These are phyloP conservation scores for Phytopythium sindhum DNA, from an alignment of 352 stramenopile genomes.

Conservation along the genomic window DNA sequence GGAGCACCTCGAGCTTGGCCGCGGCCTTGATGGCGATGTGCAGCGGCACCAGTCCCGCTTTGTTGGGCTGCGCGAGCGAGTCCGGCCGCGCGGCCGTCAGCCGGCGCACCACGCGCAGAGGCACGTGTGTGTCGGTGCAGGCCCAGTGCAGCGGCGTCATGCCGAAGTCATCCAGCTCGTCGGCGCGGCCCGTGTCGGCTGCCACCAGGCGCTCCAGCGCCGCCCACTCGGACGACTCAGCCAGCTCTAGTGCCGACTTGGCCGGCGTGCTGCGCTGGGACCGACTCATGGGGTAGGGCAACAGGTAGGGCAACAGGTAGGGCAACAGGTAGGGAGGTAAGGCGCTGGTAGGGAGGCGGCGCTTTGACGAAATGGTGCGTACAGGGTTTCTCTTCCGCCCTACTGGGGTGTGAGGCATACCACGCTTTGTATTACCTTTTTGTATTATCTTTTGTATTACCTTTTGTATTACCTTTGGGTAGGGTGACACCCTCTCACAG, in stretches of 20 bases:
- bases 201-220: slow-evolving; percentile 60
- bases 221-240: slow-evolving; percentile 67
- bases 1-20: slow-evolving; percentile 59
- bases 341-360: background rate
- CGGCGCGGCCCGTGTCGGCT: slow-evolving; percentile 42
- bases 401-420: too few relatives aligned
- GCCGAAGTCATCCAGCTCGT: slow-evolving; percentile 82
- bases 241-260: slow-evolving; percentile 66
- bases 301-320: background rate
- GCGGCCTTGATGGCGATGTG: slow-evolving; percentile 84
- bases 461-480: too few relatives aligned
- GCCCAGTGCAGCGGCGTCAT: slow-evolving; percentile 86
- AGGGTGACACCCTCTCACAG: too few relatives aligned
- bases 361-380: background rate
- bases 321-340: background rate
- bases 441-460: too few relatives aligned
- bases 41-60: slow-evolving; percentile 68
- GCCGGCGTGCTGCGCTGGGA: slow-evolving; percentile 6
- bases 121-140: slow-evolving; percentile 70
- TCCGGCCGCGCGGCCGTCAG: slow-evolving; percentile 56
- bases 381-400: background rate
- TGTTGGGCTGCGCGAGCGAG: slow-evolving; percentile 64
- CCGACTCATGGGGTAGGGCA: slow-evolving; percentile 1
- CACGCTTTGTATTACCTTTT: too few relatives aligned
- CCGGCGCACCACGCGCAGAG: slow-evolving; percentile 59